These are phyloP conservation scores for Dendryphion nanum DNA, from an alignment of 2,329 filamentous ascomycete species.

Conservation along the genomic window DNA sequence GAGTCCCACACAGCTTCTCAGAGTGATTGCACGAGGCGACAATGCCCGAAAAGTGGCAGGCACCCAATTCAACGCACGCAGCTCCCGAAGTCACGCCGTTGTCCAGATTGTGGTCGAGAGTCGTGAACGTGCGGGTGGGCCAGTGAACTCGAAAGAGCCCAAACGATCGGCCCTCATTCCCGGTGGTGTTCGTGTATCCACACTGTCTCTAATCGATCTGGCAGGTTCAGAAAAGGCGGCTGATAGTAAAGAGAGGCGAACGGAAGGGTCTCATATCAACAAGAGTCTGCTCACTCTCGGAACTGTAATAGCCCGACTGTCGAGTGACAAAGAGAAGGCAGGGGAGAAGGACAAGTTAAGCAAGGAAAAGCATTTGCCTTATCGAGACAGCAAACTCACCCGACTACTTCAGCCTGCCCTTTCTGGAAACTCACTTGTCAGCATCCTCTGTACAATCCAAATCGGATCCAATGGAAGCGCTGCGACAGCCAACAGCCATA, in stretches of 20 bases:
- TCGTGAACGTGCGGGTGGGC: slow-evolving; percentile 69
- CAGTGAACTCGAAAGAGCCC: slow-evolving; percentile 39
- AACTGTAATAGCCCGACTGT: slow-evolving; percentile 91
- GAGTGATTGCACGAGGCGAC: slow-evolving; percentile 93
- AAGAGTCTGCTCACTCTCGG: slow-evolving; percentile 94
- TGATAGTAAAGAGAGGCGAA: slow-evolving; percentile 88
- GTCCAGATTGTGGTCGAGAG: slow-evolving; percentile 99
- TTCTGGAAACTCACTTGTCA: slow-evolving; percentile 90
- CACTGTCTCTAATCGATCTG: slow-evolving; percentile 90
- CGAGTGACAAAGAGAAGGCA: slow-evolving; percentile 77
- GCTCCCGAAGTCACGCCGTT: slow-evolving; percentile 95
- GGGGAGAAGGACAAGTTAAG: slow-evolving; percentile 68
- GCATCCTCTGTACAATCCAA: slow-evolving; percentile 95
- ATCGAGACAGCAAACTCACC: slow-evolving; percentile 96
- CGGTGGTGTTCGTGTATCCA: slow-evolving; percentile 92
- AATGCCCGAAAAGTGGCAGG: slow-evolving; percentile 86
- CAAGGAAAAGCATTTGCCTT: slow-evolving; percentile 91
- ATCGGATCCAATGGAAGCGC: slow-evolving; percentile 74
- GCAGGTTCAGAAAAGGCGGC: slow-evolving; percentile 95
- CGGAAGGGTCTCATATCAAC: slow-evolving; percentile 97
- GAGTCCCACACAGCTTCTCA: slow-evolving; percentile 88
- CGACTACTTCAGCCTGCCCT: slow-evolving; percentile 87
- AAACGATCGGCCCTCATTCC: slow-evolving; percentile 52
- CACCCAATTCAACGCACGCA: slow-evolving; percentile 95
- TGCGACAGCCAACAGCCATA: slow-evolving; percentile 71